Evolutionary conservation across 2,329 filamentous ascomycete species (phyloP).

Genomic region (Paecilomyces variotii): DNA sequence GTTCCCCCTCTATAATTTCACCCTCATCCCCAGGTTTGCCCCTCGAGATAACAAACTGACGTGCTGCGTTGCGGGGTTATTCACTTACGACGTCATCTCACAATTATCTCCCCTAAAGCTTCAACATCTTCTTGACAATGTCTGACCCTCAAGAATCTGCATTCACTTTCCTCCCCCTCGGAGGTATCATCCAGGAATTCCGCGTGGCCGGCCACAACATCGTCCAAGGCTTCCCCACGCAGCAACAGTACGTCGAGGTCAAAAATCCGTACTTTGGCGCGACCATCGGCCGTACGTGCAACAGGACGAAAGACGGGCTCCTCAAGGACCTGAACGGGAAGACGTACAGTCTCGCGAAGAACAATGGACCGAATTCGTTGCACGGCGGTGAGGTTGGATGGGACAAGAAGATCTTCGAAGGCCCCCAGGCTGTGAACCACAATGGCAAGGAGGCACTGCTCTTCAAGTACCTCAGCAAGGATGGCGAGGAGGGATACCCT

Average conservation of each 20-base stretch:
- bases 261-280: constrained; percentile 82
- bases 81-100: background rate
- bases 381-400: constrained; percentile 66
- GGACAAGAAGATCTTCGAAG: constrained; percentile 71
- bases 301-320: constrained; percentile 66
- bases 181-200: constrained; percentile 57
- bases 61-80: background rate
- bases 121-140: constrained; percentile 9
- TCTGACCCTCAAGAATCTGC: constrained; percentile 21
- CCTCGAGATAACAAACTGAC: background rate
- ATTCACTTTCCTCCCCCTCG: constrained; percentile 39
- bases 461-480: constrained; percentile 59
- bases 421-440: constrained; percentile 52
- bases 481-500: constrained; percentile 86
- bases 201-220: constrained; percentile 73
- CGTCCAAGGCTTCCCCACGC: constrained; percentile 73
- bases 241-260: constrained; percentile 65
- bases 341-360: constrained; percentile 60
- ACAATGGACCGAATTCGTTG: constrained; percentile 66
- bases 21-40: background rate
- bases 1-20: background rate
- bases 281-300: constrained; percentile 78
- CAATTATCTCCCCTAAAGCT: background rate
- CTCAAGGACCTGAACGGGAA: constrained; percentile 63
- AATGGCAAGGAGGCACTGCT: constrained; percentile 58